Base-by-base conservation (phyloP, 306 rosid genomes). In the Begonia loranthoides region DNA sequence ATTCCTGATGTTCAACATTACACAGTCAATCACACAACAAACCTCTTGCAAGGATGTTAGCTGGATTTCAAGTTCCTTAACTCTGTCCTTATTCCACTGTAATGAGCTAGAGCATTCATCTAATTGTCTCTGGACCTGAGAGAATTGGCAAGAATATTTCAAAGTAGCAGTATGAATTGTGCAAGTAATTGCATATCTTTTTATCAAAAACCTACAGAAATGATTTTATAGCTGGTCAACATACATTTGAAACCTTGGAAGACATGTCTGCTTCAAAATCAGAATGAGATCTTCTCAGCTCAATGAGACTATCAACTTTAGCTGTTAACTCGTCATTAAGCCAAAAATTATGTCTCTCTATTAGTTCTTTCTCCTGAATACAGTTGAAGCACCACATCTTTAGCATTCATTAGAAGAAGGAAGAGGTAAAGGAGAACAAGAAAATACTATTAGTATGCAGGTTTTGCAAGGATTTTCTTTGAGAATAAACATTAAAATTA, bases 311-410 rank as follows among this genome's bases (percentile, higher is more conserved):
- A 64, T 76, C 80, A 55, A 76, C 87, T 72, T 90, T 90, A 49
- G 73, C 58, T 15, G 78, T 75, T 67, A 90, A 66, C 76, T 86
- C 95, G 52, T 90, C 86, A 39, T 82, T 78, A 59, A 90, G 87
- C 94, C 87, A 90, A 15, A 59, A 65, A 62, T 78, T 90, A 58
- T 90, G 97, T 70, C 78, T 82, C 77, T 90, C 82, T 40, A 80
- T 55, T 49, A 90, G 88, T 66, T 86, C 95, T 62, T 90, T 90
- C 80, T 90, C 99, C 99, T 90, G 87, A 48, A 61, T 56, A 61
- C 44, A 53, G 44, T 38, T 15, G 41, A 53, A 60, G 53, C 12
- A 60, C 49, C 64, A 48, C 46, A 39, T 36, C 49, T 58, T 9
- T 52, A 51, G 16, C 36, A 28, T 7, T 28, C 0, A 7, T 28